These are phyloP conservation scores for Obelidium mucronatum DNA, from an alignment of 192 early-diverging fungal genomes.

Conservation along the genomic window DNA sequence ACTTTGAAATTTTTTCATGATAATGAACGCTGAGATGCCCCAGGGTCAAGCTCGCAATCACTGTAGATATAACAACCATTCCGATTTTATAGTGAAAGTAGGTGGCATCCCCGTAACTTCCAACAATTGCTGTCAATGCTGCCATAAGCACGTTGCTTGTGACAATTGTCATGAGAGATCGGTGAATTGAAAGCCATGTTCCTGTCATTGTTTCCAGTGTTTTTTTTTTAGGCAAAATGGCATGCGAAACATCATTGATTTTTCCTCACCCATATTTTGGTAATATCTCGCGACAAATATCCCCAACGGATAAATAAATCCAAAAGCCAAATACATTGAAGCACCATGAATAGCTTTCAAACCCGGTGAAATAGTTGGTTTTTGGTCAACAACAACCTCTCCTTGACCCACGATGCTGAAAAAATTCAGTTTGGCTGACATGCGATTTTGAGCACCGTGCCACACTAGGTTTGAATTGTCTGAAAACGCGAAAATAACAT, in stretches of 20 bases:
- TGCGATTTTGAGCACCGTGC: slow-evolving; percentile 33
- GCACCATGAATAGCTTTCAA: slow-evolving; percentile 43
- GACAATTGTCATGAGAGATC: slow-evolving; percentile 41
- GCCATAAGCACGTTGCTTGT: slow-evolving; percentile 37
- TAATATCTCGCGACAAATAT: slow-evolving; percentile 47
- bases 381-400: neutral
- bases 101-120: slow-evolving; percentile 29
- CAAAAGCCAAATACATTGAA: slow-evolving; percentile 40
- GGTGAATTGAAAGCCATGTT: slow-evolving; percentile 44
- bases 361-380: slow-evolving; percentile 13
- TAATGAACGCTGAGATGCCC: neutral
- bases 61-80: slow-evolving; percentile 26
- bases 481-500: slow-evolving; percentile 39
- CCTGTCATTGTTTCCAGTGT: slow-evolving; percentile 13
- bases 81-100: slow-evolving; percentile 35
- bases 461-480: neutral
- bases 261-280: neutral
- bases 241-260: slow-evolving; percentile 6
- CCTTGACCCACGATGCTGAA: slow-evolving; percentile 13
- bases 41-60: neutral
- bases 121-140: slow-evolving; percentile 39
- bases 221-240: too few relatives aligned
- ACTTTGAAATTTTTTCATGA: slow-evolving; percentile 21
- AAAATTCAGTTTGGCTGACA: slow-evolving; percentile 26
- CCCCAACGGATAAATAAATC: slow-evolving; percentile 43